Base-by-base conservation (phyloP, 2,329 filamentous ascomycete species). In the Colletotrichum sojae region DNA sequence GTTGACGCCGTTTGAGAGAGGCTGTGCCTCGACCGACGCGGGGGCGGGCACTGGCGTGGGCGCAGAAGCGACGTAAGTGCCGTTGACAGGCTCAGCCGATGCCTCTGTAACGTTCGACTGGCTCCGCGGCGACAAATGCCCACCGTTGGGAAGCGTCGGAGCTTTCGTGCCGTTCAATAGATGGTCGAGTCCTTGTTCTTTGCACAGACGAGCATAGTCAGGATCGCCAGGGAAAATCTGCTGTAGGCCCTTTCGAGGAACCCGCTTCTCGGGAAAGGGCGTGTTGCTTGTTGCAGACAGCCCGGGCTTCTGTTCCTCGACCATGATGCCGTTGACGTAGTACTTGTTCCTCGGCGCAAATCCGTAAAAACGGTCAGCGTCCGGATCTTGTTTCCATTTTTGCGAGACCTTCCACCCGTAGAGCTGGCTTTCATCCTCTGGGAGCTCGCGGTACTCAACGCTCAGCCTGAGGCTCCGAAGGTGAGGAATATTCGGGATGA, bases 321-420 rank as follows among this genome's bases (percentile, higher is more conserved):
- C 80, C 39, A 89, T 75, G 9, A 79, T 72, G 39, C 89, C 90
- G 73, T 90, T 86, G 72, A 89, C 72, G 72, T 86, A 91, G 74
- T 89, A 86, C 74, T 87, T 89, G 72, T 83, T 83, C 67, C 86
- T 81, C 1, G 89, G 89, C 5, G 86, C 85, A 74, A 88, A 89
- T 4, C 82, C 83, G 51, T 84, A 79, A 67, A 82, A 84, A n/a
- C 83, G 83, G 62, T 83, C 82, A 1, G 82, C 82, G 66, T 86
- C 86, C 2, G 88, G 87, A 72, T 91, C 89, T 62, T 82, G 80
- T 75, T 85, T 89, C 87, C 88, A 91, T 75, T 90, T 90, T 63
- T 82, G 79, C 4, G 81, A 78, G 6, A 79, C 75, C 52, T 76
- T 78, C 76, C 82, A 86, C 9, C 77, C 80, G n/a, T 75, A 73